Conservation (phyloP, 2,329 filamentous ascomycete species). For the Aspergillus caelatus region DNA sequence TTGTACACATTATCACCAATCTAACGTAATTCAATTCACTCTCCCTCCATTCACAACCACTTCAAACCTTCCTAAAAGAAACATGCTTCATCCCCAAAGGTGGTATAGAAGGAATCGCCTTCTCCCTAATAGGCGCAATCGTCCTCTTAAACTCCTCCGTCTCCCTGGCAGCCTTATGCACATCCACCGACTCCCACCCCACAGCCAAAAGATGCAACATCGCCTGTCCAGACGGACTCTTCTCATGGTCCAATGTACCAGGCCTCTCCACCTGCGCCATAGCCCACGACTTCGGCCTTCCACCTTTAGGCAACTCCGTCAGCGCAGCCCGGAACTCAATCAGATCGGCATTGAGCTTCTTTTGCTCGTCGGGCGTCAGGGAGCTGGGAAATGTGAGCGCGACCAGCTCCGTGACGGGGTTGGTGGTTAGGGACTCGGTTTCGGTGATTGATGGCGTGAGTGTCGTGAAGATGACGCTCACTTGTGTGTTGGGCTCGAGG, state of each 20-base stretch:
- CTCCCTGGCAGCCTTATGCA: conserved; percentile 51
- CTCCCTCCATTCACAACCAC: background rate
- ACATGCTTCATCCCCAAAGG: conserved; percentile 52
- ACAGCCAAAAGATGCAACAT: conserved; percentile 48
- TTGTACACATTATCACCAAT: background rate
- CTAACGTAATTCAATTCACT: background rate
- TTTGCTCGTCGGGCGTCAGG: conserved; percentile 30
- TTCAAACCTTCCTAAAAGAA: conserved; percentile 37
- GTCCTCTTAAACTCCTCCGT: conserved; percentile 49
- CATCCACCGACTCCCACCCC: conserved; percentile 56
- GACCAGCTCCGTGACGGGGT: conserved; percentile 55
- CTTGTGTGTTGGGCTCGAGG: conserved; percentile 25
- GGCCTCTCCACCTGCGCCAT: conserved; percentile 43
- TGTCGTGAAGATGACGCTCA: conserved; percentile 33
- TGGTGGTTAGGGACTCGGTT: conserved; percentile 33
- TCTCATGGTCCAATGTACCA: conserved; percentile 31
- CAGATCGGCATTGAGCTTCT: conserved; percentile 35
- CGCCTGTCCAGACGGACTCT: conserved; percentile 45
- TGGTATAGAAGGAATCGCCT: conserved; percentile 38
- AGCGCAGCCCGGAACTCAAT: conserved; percentile 42
- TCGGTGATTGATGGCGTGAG: conserved; percentile 31
- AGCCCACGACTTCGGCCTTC: conserved; percentile 33
- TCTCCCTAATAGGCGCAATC: conserved; percentile 47
- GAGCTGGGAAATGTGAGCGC: conserved; percentile 47
- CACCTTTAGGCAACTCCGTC: conserved; percentile 30